Base-by-base conservation (phyloP, 2,329 filamentous ascomycete genomes). In the Plenodomus lindquistii region DNA sequence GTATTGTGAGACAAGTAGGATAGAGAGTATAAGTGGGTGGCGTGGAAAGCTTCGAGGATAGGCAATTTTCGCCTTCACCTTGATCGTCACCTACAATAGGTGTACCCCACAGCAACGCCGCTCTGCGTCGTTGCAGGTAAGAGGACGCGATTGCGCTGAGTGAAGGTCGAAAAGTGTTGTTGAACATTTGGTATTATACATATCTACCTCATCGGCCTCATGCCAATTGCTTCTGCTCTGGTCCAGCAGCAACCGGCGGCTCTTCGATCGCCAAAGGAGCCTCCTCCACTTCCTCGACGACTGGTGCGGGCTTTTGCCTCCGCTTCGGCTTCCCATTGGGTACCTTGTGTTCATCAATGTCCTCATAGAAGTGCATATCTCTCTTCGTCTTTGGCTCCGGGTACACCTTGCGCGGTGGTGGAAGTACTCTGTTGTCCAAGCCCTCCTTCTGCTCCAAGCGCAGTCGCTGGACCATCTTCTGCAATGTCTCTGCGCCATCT, bases 401-500 rank as follows among this genome's bases (percentile, higher is more conserved):
- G 41, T 71, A 71, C 8, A 71, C 67, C 51, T 52, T 66, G 55
- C 57, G 63, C 16, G 63, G 65, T 17, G 57, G 58, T 3, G 66
- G 54, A n/a, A 67, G 52, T 42, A 57, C 46, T 36, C 62, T 56
- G 31, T 65, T 54, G 18, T 69, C 67, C 39, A 62, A 53, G 10
- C 57, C 57, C n/a, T 60, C 45, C 18, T 60, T 41, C 40, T 60
- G 59, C 22, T 62, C 47, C 19, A 57, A 24, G 34, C 65, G 63
- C 62, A 72, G 61, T 59, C 70, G 72, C 58, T 73, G 60, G 19
- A 85, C 80, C 74, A 82, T 79, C 16, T 71, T 62, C 58, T 94
- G 86, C 58, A 97, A 81, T 21, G 82, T 83, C 46, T 79, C 73
- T 62, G 87, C 77, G 29, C 90, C 91, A 46, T 81, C 75, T 54